phyloP scores from a whole-genome alignment of 2,329 filamentous ascomycete species.

The Camillea tinctor region DNA sequence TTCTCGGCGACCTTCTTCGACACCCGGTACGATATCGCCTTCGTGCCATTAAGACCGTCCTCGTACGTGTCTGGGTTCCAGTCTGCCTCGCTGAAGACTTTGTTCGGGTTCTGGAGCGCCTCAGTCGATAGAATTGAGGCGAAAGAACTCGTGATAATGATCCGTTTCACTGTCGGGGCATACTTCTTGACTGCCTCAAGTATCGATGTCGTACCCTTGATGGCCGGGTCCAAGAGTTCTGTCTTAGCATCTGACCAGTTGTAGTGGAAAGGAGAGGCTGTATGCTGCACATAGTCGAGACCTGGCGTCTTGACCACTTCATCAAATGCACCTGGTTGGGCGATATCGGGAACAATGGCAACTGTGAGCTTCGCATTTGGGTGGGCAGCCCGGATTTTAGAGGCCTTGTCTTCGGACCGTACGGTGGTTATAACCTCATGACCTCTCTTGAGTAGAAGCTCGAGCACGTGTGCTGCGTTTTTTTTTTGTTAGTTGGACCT shows the following conservation, averaged over 20 bases:
- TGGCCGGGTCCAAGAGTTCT: slow-evolving; percentile 58
- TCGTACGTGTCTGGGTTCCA: slow-evolving; percentile 55
- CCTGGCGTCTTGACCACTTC: slow-evolving; percentile 51
- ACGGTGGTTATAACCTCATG: slow-evolving; percentile 57
- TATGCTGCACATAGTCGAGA: slow-evolving; percentile 58
- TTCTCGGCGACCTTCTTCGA: slow-evolving; percentile 55
- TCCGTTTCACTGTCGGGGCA: slow-evolving; percentile 62
- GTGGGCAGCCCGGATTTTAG: slow-evolving; percentile 50
- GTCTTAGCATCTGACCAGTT: slow-evolving; percentile 48
- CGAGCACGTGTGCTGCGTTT: slow-evolving; percentile 50
- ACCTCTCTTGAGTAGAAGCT: slow-evolving; percentile 50
- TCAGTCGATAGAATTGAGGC: slow-evolving; percentile 47
- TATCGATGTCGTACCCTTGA: slow-evolving; percentile 64
- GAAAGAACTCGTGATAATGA: slow-evolving; percentile 62
- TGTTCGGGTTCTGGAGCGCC: slow-evolving; percentile 37
- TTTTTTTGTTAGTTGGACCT: slow-evolving; percentile 3
- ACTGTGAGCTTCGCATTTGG: slow-evolving; percentile 46
- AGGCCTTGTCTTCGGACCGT: slow-evolving; percentile 52
- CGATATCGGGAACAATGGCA: slow-evolving; percentile 74
- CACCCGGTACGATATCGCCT: slow-evolving; percentile 49
- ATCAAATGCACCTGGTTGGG: slow-evolving; percentile 70
- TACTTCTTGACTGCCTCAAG: slow-evolving; percentile 65
- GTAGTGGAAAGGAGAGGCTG: slow-evolving; percentile 60
- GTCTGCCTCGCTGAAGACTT: slow-evolving; percentile 45
- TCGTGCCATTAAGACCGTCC: slow-evolving; percentile 39